Conservation (phyloP, 768 basidiomycete genomes). For the Kwoniella botswanensis region DNA sequence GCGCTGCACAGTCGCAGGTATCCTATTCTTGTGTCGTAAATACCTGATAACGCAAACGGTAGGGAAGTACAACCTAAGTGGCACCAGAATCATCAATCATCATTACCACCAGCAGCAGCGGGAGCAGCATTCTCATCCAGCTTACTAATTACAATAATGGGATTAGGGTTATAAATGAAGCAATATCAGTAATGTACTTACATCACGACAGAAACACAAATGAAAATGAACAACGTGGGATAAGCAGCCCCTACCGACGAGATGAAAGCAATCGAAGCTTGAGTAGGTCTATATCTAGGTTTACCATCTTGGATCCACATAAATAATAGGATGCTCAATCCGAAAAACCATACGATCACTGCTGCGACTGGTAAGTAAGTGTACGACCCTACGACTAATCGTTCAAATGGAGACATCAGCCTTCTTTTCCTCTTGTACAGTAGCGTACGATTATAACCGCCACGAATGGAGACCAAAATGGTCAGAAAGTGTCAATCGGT, state of each 20-base stretch:
- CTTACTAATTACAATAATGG: no score
- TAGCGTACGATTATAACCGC: no score
- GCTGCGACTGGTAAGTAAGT: slow-evolving; percentile 38
- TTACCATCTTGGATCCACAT: slow-evolving; percentile 40
- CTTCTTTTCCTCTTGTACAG: no score
- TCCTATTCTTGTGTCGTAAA: slow-evolving; percentile 55
- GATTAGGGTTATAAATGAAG: no score
- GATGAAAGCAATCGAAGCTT: slow-evolving; percentile 47
- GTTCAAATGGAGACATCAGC: not conserved
- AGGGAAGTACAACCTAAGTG: slow-evolving; percentile 51
- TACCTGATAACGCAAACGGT: slow-evolving; percentile 52
- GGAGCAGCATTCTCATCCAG: no score
- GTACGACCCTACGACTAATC: slow-evolving; percentile 30
- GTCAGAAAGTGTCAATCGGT: no score
- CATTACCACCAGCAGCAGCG: no score
- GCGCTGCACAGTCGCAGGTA: slow-evolving; percentile 45
- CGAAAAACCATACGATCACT: slow-evolving; percentile 40
- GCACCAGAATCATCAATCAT: slow-evolving; percentile 11
- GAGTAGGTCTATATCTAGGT: slow-evolving; percentile 38
- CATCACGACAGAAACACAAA: slow-evolving; percentile 18
- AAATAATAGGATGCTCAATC: slow-evolving; percentile 37
- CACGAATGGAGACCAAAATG: no score
- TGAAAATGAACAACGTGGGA: slow-evolving; percentile 34
- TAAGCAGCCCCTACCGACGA: slow-evolving; percentile 49
- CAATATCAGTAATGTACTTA: no score